Conservation (phyloP, 805 yeast species). For the Teunomyces panamensis region DNA sequence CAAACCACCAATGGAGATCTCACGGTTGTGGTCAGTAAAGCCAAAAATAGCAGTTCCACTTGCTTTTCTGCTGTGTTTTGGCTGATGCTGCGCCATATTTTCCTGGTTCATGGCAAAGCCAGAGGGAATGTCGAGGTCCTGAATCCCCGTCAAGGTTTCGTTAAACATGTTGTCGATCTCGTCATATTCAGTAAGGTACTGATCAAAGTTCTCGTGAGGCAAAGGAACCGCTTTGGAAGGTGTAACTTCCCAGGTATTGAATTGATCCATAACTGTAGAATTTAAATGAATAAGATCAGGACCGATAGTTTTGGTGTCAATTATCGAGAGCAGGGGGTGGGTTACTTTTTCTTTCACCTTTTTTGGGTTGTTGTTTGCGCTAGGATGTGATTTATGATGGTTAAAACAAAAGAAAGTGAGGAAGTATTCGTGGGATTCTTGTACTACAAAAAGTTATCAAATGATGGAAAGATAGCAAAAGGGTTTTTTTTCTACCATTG, state of each 20-base stretch:
- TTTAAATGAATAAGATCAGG: neutral
- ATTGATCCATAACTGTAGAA: conserved; percentile 16
- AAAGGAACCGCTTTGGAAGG: conserved; percentile 37
- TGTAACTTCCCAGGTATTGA: conserved; percentile 27
- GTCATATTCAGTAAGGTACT: conserved; percentile 42
- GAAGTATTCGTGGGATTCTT: conserved; percentile 1
- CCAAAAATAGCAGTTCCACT: conserved; percentile 86
- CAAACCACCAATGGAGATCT: conserved; percentile 57
- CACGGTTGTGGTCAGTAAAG: conserved; percentile 59
- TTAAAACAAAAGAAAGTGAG: neutral
- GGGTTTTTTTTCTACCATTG: conserved; percentile 1
- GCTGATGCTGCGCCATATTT: conserved; percentile 12
- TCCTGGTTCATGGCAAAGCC: conserved; percentile 28
- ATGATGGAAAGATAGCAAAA: conserved; percentile 2
- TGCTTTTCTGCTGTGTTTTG: conserved; percentile 53
- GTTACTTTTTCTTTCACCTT: too few species aligned
- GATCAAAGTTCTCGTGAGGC: conserved; percentile 55
- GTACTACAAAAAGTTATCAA: conserved; percentile 2
- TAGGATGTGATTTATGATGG: too few species aligned
- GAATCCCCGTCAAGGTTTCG: conserved; percentile 52
- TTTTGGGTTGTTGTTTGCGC: too few species aligned
- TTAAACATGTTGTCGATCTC: conserved; percentile 56
- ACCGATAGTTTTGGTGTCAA: neutral
- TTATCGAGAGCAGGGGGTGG: too few species aligned
- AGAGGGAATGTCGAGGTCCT: conserved; percentile 63